These are phyloP conservation scores for Sanghuangporus baumii DNA, from an alignment of 1,284 basidiomycete genomes.

Conservation along the genomic window DNA sequence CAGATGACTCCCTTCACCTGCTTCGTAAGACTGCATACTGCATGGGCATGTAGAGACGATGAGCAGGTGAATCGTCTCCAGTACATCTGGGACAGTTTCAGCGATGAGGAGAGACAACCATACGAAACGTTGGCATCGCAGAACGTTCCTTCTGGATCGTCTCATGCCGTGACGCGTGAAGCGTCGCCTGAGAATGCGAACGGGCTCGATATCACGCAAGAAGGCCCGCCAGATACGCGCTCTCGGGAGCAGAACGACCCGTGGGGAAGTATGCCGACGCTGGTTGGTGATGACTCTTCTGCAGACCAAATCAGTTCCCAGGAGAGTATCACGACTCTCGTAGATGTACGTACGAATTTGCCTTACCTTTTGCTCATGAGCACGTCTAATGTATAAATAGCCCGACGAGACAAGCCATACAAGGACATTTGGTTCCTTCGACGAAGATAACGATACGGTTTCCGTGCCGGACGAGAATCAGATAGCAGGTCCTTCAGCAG, in stretches of 20 bases:
- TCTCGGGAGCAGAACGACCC: neutral
- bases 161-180: neutral
- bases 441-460: neutral
- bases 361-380: neutral
- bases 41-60: neutral
- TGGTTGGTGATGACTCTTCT: neutral
- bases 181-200: neutral
- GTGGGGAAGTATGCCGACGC: neutral
- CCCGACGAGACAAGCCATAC: neutral
- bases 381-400: neutral
- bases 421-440: neutral
- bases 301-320: neutral
- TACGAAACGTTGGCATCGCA: neutral
- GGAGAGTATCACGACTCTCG: neutral
- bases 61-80: neutral
- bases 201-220: neutral
- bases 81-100: neutral
- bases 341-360: neutral
- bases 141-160: neutral
- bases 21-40: neutral
- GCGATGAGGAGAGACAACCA: neutral
- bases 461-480: neutral
- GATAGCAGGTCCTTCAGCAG: neutral
- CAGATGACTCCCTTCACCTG: neutral
- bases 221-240: neutral